These are phyloP conservation scores for Cercospora sp. DNA, from an alignment of 2,329 filamentous ascomycete species.

Conservation along the genomic window DNA sequence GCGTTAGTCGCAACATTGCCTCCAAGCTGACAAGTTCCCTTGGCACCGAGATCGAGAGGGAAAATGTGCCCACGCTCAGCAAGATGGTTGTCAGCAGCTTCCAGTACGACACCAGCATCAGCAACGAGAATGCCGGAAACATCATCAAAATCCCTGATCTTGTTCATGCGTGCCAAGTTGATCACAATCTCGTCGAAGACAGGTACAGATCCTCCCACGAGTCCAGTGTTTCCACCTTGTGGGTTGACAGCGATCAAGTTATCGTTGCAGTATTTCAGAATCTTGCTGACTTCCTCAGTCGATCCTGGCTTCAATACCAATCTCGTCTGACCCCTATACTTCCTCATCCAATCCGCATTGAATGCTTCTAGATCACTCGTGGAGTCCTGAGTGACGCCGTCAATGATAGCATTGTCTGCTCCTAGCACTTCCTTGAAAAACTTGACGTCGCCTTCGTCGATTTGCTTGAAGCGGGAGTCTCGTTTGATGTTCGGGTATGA, in stretches of 20 bases:
- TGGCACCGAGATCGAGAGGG: slow-evolving; percentile 94
- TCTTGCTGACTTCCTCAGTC: slow-evolving; percentile 84
- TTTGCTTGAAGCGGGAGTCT: slow-evolving; percentile 69
- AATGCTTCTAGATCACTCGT: slow-evolving; percentile 83
- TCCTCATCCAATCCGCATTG: slow-evolving; percentile 99
- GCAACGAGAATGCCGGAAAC: slow-evolving; percentile 87
- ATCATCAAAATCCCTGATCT: slow-evolving; percentile 87
- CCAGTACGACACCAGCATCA: slow-evolving; percentile 88
- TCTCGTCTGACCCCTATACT: slow-evolving; percentile 87
- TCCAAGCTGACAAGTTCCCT: slow-evolving; percentile 94
- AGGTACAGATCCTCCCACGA: slow-evolving; percentile 92
- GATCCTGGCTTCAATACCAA: slow-evolving; percentile 83
- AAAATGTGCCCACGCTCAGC: slow-evolving; percentile 85
- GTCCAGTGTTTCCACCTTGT: slow-evolving; percentile 93
- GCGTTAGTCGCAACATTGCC: slow-evolving; percentile 97
- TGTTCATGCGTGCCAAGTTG: slow-evolving; percentile 86
- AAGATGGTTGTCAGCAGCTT: slow-evolving; percentile 82
- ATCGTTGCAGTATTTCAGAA: slow-evolving; percentile 93
- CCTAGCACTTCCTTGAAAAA: slow-evolving; percentile 83
- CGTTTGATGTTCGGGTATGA: slow-evolving; percentile 82
- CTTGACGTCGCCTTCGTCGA: slow-evolving; percentile 77
- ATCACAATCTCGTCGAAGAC: slow-evolving; percentile 98
- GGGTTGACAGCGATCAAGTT: slow-evolving; percentile 90
- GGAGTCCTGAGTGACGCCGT: slow-evolving; percentile 74
- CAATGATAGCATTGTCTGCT: slow-evolving; percentile 75